Conservation (phyloP, 768 basidiomycete species). For the Tulasnella calospora region DNA sequence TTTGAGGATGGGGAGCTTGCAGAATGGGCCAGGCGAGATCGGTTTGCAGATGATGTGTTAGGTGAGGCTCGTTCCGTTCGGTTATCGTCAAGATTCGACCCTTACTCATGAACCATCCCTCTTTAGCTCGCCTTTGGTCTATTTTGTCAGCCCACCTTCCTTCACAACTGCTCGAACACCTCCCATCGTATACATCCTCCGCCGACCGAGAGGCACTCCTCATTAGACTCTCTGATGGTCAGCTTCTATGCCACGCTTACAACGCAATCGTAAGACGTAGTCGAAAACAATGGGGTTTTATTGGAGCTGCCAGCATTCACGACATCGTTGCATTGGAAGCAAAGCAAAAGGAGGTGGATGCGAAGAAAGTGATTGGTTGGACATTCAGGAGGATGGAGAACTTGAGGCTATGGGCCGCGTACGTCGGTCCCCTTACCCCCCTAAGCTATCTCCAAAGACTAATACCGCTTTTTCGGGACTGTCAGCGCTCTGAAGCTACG, state of each 20-base stretch:
- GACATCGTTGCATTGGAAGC: constrained; percentile 67
- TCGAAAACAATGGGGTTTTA: constrained; percentile 82
- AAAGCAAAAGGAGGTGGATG: constrained; percentile 33
- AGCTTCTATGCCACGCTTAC: constrained; percentile 74
- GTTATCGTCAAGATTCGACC: neutral
- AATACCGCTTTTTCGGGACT: neutral
- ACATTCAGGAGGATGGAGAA: constrained; percentile 86
- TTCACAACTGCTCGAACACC: constrained; percentile 39
- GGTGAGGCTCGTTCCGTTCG: constrained; percentile 42
- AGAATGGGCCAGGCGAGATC: constrained; percentile 62
- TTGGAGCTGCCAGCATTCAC: constrained; percentile 70
- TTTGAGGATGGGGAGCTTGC: constrained; percentile 71
- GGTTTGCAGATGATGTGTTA: constrained; percentile 53
- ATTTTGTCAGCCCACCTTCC: constrained; percentile 61
- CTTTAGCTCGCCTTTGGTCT: constrained; percentile 58
- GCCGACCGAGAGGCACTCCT: constrained; percentile 39
- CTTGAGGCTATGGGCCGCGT: constrained; percentile 80
- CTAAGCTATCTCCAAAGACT: neutral
- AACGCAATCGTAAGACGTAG: constrained; percentile 76
- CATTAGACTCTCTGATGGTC: constrained; percentile 62
- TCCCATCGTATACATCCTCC: constrained; percentile 10
- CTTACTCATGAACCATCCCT: neutral
- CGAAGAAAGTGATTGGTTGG: constrained; percentile 54
- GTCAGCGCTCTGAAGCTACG: constrained; percentile 70
- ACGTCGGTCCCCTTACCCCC: constrained; percentile 35